phyloP scores from a whole-genome alignment of 2,329 filamentous ascomycete genomes.

The Fusarium siculi region DNA sequence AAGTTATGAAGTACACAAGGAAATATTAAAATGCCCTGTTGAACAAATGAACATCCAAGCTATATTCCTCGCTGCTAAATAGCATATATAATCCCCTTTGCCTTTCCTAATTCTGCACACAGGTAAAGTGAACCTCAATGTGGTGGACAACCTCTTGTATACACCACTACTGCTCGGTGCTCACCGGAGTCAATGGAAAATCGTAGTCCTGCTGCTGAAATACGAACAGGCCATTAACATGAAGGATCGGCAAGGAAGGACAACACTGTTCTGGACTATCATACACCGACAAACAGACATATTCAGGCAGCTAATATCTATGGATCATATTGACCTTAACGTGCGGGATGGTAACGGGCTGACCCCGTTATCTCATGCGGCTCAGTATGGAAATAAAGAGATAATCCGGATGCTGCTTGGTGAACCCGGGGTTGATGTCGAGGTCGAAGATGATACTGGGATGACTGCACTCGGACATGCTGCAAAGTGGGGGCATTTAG shows the following conservation, averaged over 20 bases:
- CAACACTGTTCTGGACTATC: rapidly evolving
- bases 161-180: background rate
- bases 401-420: background rate
- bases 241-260: background rate
- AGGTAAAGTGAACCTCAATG: background rate
- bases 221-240: background rate
- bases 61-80: rapidly evolving
- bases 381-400: background rate
- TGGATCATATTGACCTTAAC: too few relatives aligned
- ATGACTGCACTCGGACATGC: background rate
- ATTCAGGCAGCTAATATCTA: background rate
- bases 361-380: too few relatives aligned
- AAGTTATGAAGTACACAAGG: rapidly evolving
- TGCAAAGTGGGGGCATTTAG: background rate
- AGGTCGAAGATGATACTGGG: background rate
- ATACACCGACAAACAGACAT: rapidly evolving
- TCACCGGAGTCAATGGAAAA: background rate
- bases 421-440: background rate
- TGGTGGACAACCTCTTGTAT: background rate
- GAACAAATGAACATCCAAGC: background rate
- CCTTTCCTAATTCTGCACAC: background rate
- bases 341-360: too few relatives aligned
- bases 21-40: rapidly evolving
- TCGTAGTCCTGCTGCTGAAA: rapidly evolving
- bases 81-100: background rate